phyloP scores from a whole-genome alignment of 1,139 yeast genomes.

The Geotrichum cucujoidarum region DNA sequence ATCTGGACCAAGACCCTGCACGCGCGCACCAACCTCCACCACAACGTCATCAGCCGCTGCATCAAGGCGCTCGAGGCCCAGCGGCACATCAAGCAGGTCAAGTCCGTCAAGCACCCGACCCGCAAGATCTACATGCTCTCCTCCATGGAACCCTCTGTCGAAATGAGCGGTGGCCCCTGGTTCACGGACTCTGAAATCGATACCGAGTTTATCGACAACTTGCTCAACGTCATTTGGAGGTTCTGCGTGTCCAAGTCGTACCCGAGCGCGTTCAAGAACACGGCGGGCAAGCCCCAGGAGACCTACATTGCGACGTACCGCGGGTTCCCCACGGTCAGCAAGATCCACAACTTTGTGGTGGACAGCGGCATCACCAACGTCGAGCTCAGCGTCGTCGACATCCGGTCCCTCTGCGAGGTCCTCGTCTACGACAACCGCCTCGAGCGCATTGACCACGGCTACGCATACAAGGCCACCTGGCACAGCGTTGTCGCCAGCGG shows the following conservation, averaged over 20 bases:
- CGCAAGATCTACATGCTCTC: conserved; percentile 94
- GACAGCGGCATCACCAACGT: conserved; percentile 74
- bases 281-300: conserved; percentile 27
- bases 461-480: conserved; percentile 47
- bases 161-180: conserved; percentile 99
- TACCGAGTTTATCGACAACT: conserved; percentile 82
- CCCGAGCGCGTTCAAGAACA: conserved; percentile 41
- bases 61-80: conserved; percentile 78
- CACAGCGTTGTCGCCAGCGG: conserved; percentile 59
- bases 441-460: conserved; percentile 51
- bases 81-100: conserved; percentile 81
- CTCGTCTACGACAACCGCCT: conserved; percentile 80
- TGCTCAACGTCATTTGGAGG: conserved; percentile 86
- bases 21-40: conserved; percentile 87
- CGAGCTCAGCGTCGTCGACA: conserved; percentile 68
- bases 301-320: conserved; percentile 54
- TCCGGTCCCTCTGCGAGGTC: conserved; percentile 81
- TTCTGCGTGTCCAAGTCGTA: conserved; percentile 69
- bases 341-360: conserved; percentile 72
- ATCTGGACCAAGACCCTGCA: conserved; percentile 90
- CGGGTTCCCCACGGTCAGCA: conserved; percentile 64
- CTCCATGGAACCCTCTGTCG: conserved; percentile 87
- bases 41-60: conserved; percentile 83
- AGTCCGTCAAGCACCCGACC: conserved; percentile 95
- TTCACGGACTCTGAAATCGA: conserved; percentile 94